Percentiles rank a stretch among this genome's conserved stretches.
phyloP scores from a whole-genome alignment of 345 rosid genomes.

The Ailanthus altissimus region DNA sequence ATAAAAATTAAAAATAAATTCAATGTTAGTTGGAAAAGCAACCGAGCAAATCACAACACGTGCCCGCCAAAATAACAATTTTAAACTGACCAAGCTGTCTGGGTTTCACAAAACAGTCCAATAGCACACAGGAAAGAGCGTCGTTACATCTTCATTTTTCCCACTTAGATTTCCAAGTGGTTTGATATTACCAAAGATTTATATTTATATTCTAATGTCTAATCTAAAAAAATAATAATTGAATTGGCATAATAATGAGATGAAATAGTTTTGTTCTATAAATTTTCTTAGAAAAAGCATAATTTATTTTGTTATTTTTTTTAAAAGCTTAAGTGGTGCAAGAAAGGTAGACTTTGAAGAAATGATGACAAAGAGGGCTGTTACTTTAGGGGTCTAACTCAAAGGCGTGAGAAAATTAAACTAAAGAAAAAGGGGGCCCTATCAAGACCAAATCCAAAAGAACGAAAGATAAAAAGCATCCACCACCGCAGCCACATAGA shows the following conservation, averaged over 20 bases:
- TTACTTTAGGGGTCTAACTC: neutral
- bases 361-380: neutral
- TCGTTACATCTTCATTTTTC: neutral
- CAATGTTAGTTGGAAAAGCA: slow-evolving; percentile 3
- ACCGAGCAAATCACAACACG: slow-evolving; percentile 9
- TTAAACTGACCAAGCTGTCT: neutral
- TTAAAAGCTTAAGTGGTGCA: too few species aligned
- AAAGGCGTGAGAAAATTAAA: neutral
- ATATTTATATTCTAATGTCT: too few species aligned
- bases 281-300: too few species aligned
- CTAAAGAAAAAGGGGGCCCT: neutral
- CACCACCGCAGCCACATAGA: slow-evolving; percentile 34
- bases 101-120: neutral
- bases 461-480: slow-evolving; percentile 10
- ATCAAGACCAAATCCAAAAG: neutral
- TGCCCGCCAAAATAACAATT: neutral
- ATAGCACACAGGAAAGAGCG: neutral
- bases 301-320: too few species aligned
- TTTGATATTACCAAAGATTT: too few species aligned
- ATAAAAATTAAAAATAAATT: neutral
- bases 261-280: too few species aligned
- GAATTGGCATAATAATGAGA: too few species aligned
- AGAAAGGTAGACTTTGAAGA: slow-evolving; percentile 5
- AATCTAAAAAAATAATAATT: too few species aligned
- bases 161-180: too few species aligned